phyloP scores from a whole-genome alignment of 148 eudicot species.

The Cornus controversa region DNA sequence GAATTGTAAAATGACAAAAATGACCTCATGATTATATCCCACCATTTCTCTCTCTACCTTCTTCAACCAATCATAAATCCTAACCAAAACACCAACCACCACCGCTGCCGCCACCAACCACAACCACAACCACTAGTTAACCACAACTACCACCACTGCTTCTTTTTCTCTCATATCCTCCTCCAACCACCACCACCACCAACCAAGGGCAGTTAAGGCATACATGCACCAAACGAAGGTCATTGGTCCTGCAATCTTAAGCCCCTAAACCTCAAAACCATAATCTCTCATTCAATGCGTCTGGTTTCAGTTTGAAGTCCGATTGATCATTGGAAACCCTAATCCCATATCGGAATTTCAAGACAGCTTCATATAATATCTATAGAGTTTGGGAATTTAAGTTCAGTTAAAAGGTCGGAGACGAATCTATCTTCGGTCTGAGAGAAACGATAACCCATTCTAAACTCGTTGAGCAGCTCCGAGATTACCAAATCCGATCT shows the following conservation, averaged over 20 bases:
- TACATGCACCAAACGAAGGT: background rate
- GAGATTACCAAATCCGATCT: slow-evolving; percentile 44
- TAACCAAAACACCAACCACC: too few relatives aligned
- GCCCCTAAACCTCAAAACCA: background rate
- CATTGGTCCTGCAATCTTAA: background rate
- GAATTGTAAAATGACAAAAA: too few relatives aligned
- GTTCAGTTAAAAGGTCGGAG: background rate
- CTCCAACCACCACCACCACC: too few relatives aligned
- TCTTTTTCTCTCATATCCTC: too few relatives aligned
- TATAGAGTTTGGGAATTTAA: background rate
- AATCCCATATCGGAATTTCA: background rate
- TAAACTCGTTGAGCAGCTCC: slow-evolving; percentile 48
- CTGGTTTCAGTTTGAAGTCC: background rate
- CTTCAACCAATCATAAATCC: too few relatives aligned
- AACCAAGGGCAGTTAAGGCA: too few relatives aligned
- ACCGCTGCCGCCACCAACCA: too few relatives aligned
- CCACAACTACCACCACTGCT: too few relatives aligned
- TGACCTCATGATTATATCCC: too few relatives aligned
- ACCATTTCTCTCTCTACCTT: too few relatives aligned
- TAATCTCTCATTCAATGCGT: background rate
- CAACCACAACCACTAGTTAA: too few relatives aligned
- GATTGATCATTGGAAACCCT: background rate
- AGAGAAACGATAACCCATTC: slow-evolving; percentile 47
- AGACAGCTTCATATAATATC: background rate
- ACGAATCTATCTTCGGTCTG: background rate